Percentiles rank a stretch among this genome's conserved stretches.
Evolutionary conservation across 768 basidiomycete species (phyloP).

Genomic region (Auriscalpium orientale): DNA sequence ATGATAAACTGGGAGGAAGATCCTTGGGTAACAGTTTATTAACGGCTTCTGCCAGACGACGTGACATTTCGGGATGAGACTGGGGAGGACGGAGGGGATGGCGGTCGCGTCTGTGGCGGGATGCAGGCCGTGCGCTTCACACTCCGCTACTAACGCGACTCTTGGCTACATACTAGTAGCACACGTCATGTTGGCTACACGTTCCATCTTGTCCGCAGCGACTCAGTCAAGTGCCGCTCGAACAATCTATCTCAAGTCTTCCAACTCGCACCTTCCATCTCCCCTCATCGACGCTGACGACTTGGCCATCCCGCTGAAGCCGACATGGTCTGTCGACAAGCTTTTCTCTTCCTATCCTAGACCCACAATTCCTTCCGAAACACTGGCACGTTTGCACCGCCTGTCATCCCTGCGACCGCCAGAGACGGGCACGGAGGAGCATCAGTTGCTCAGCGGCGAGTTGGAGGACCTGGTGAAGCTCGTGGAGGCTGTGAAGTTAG

Average conservation of each 20-base stretch:
- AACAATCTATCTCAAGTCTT: too few species aligned
- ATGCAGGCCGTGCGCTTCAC: too few species aligned
- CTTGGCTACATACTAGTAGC: too few species aligned
- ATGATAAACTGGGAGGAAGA: constrained; percentile 53
- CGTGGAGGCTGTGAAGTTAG: constrained; percentile 75
- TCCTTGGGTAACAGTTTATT: constrained; percentile 50
- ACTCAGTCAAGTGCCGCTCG: too few species aligned
- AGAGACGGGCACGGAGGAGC: constrained; percentile 44
- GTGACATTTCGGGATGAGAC: constrained; percentile 12
- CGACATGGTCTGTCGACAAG: constrained; percentile 77
- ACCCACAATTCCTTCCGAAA: constrained; percentile 49
- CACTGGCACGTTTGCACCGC: constrained; percentile 57
- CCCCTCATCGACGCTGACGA: constrained; percentile 35
- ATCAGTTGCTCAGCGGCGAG: constrained; percentile 43
- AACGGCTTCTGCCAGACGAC: constrained; percentile 25
- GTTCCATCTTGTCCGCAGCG: too few species aligned
- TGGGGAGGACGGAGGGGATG: neutral
- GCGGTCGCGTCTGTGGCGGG: neutral
- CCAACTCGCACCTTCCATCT: neutral
- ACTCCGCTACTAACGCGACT: too few species aligned
- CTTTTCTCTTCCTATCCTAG: constrained; percentile 72
- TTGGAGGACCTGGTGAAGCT: constrained; percentile 67
- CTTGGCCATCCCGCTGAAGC: constrained; percentile 53
- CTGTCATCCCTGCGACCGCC: constrained; percentile 71
- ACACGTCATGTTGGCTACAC: too few species aligned